Evolutionary conservation across 192 early-diverging fungal species (phyloP), one percentile per base, ranked within the genome.

Genomic region (Rhizoclosmatium globosum): DNA sequence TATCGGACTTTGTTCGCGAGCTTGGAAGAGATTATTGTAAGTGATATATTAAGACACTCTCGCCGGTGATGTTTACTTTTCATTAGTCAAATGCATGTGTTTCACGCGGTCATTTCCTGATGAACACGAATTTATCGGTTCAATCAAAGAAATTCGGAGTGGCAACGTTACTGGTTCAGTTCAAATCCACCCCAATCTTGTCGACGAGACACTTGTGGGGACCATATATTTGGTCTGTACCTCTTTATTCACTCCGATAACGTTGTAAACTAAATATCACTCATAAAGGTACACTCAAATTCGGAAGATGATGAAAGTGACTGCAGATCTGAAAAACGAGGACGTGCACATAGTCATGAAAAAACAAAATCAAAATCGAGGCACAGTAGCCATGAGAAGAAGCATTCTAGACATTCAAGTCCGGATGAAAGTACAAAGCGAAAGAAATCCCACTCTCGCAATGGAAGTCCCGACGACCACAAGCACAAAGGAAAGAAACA

Each of bases 91-190:
- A 0, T 31, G 50, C 42, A 21, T 65, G 19, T 73, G 78, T 61
- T 79, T 73, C 53, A 41, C 70, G 0, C 78, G 78, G 2, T 46
- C 77, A 11, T 66, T 73, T 44, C 70, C 78, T 0, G 78, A 73
- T 23, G 60, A 73, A 23, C 70, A 81, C 53, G 73, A 81, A 47
- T 67, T 74, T 59, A 68, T 81, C 44, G 73, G 64, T 4, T 45
- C 44, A 19, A 19, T 81, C 2, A 69, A 68, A 50, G 79, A 81
- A 4, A 76, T 81, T 41, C 19, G 23, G 38, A 64, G 4, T 7
- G 74, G 73, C 13, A 81, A 76, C 17, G 62, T 65, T 13, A 19
- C 60, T 7, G 64, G 42, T 11, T 61, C 61, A 6, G 39, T 81
- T 17, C 79, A 81, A 64, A 58, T 81, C 45, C 59, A 78, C 43